phyloP scores from a whole-genome alignment of 305 asterid genomes.

The Solanum hybrid region DNA sequence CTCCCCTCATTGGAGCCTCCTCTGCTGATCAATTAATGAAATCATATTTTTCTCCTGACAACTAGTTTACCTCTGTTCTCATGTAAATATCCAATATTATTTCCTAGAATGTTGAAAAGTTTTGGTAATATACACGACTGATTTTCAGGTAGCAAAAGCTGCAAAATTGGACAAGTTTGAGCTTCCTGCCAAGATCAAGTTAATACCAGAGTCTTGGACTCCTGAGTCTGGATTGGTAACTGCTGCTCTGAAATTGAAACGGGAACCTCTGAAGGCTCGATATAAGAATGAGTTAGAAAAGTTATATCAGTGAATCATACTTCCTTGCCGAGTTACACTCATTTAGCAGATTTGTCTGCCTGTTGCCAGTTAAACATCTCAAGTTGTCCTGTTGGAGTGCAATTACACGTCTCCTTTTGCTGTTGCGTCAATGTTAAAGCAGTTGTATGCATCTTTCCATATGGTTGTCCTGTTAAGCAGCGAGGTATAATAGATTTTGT shows the following conservation, averaged over 20 bases:
- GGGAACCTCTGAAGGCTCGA: constrained; percentile 66
- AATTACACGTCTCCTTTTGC: background rate
- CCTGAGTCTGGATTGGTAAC: constrained; percentile 93
- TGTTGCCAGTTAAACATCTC: background rate
- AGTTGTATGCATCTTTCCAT: background rate
- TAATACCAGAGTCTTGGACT: constrained; percentile 82
- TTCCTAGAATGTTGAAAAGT: background rate
- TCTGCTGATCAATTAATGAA: background rate
- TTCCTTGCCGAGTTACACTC: background rate
- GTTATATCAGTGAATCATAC: constrained; percentile 38
- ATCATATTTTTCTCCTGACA: background rate
- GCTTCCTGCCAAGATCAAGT: constrained; percentile 68
- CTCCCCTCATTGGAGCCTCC: background rate
- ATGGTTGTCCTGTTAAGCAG: background rate
- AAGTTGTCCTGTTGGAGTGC: background rate
- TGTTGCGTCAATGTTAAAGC: background rate
- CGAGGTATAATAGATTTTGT: background rate
- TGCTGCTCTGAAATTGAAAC: constrained; percentile 84
- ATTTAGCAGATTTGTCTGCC: background rate
- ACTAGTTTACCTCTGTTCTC: background rate
- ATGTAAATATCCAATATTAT: background rate
- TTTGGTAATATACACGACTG: background rate
- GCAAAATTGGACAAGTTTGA: constrained; percentile 80
- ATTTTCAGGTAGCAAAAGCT: constrained; percentile 62
- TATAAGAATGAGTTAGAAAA: constrained; percentile 55